phyloP scores from a whole-genome alignment of 2,329 filamentous ascomycete genomes.

The Alternaria hordeiaustralica region DNA sequence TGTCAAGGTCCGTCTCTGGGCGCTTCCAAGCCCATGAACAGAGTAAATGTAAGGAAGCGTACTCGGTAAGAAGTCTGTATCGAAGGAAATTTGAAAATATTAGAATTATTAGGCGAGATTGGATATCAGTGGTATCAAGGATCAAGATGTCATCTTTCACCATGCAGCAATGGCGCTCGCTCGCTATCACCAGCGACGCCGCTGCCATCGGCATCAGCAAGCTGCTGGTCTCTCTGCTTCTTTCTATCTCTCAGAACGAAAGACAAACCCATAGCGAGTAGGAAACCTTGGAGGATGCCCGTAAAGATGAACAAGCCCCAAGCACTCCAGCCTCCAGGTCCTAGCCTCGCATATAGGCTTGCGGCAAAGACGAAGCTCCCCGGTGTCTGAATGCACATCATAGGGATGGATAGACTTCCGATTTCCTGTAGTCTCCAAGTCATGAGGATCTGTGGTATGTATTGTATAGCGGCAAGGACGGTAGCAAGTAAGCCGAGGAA shows the following conservation, averaged over 20 bases:
- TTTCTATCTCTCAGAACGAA: constrained; percentile 66
- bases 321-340: constrained; percentile 86
- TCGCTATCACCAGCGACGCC: background rate
- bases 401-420: constrained; percentile 90
- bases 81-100: background rate
- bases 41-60: background rate
- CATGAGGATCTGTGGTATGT: constrained; percentile 92
- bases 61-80: background rate
- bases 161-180: constrained; percentile 7
- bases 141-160: background rate
- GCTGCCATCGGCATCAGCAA: background rate
- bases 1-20: constrained; percentile 1
- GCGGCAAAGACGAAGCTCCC: constrained; percentile 89
- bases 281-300: constrained; percentile 79
- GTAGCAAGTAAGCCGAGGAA: constrained; percentile 81
- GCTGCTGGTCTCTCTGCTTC: constrained; percentile 8
- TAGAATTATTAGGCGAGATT: background rate
- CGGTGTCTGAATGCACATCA: constrained; percentile 98
- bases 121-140: background rate
- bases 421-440: constrained; percentile 86
- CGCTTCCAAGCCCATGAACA: background rate
- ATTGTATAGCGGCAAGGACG: constrained; percentile 82
- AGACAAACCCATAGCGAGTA: constrained; percentile 80
- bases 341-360: constrained; percentile 81
- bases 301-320: constrained; percentile 93